Base-by-base conservation (phyloP, 768 basidiomycete genomes). In the Favolaschia claudopus region DNA sequence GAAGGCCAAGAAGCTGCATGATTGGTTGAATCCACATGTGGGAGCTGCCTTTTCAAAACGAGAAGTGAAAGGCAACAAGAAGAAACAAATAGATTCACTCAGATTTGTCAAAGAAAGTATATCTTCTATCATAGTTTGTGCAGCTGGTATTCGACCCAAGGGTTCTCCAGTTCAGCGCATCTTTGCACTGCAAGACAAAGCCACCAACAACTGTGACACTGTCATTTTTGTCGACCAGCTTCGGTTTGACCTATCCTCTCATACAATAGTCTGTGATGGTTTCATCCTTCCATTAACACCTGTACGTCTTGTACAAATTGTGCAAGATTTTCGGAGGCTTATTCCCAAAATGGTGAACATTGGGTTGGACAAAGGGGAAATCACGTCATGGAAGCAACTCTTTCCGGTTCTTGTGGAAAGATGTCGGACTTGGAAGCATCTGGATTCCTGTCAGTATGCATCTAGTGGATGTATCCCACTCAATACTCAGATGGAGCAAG, bases 341-440 rank as follows among this genome's bases (percentile, higher is more conserved):
- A 9, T 43, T 17, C 42, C 27, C 36, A 24, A 37, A 51, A 13
- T 71, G 49, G 49, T 45, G 5, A n/a, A 44, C 36, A 55, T 74
- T 29, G 12, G 40, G 10, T 67, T 73, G 1, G 60, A 52, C 9
- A 63, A 66, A 3, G 77, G 75, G 12, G 82, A 81, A 60, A 61
- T 75, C 27, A 60, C 61, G 33, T 76, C 74, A 1, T 87, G 85
- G 86, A 78, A 79, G 45, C 74, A 80, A 55, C 75, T 86, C 32
- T 69, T 87, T 3, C 85, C 85, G 4, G 71, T 73, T 8, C 63
- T 83, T 29, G 76, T 76, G 2, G 86, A 87, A 65, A 77, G 83
- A 33, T 84, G 84, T 54, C 78, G 83, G 29, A 75, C 70, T 0
- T 87, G 85, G 85, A 61, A 68, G 7, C 86, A 87, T 67, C 64